Base-by-base conservation (phyloP, 2,329 filamentous ascomycete genomes). In the Colletotrichum siamense region DNA sequence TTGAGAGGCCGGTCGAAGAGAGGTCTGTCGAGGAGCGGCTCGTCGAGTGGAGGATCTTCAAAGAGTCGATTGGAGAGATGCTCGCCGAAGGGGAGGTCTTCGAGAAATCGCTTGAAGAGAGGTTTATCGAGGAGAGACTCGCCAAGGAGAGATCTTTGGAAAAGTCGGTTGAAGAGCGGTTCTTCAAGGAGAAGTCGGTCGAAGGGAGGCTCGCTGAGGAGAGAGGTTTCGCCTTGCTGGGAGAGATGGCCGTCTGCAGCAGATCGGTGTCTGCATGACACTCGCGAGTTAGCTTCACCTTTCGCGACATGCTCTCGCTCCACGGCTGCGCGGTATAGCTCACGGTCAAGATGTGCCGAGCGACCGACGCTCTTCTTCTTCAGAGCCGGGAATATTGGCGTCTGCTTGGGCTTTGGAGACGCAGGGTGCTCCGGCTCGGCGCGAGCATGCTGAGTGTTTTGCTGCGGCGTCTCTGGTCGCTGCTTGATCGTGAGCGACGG, bases 221-320 rank as follows among this genome's bases (percentile, higher is more conserved):
- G 1, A 44, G 2, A 8, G 16, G 6, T 10, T 44, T 44, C 39
- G 2, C 2, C 16, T 44, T n/a, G 18, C 39, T n/a, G 16, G 39
- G 8, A 44, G 18, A 44, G 5, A 2, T 10, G 9, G 3, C 1
- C 18, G 1, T 12, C 5, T 5, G 18, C 1, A 44, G 10, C 39
- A n/a, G 9, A 44, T 44, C 18, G 52, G 12, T 8, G 13, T 16
- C 52, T 57, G 52, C 52, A 10, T 44, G 39, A 8, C 13, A 26
- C 12, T 24, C 52, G 12, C 52, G 22, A 2, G 52, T 57, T 24
- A 57, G 22, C 22, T 57, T 26, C 22, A 26, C 52, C 2, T n/a
- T 16, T 9, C 6, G 2, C 1, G 18, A 26, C 22, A 4, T 26
- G 0, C 13, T 22, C 52, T 22, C 22, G 52, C 15, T 5, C 7